These are phyloP conservation scores for Neospermospora avenae DNA, from an alignment of 2,329 filamentous ascomycete genomes.

Conservation along the genomic window DNA sequence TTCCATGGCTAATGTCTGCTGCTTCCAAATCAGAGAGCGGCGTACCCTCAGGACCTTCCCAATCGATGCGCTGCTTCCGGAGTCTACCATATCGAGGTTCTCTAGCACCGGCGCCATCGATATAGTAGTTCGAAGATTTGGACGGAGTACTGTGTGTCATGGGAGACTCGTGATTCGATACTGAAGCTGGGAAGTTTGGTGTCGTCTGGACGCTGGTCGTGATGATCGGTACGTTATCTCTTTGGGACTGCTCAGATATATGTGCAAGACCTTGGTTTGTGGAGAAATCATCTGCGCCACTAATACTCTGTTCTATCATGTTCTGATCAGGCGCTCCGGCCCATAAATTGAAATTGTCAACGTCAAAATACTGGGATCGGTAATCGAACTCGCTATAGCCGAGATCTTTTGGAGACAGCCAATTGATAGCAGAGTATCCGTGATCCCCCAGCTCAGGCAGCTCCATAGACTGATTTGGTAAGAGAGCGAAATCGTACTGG, in stretches of 20 bases:
- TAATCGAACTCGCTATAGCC: slow-evolving; percentile 1
- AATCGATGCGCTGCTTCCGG: not conserved
- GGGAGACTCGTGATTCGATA: not conserved
- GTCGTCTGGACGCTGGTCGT: not conserved
- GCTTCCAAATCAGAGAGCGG: not conserved
- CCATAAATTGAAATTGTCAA: not conserved
- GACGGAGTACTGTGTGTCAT: not conserved
- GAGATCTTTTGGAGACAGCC: not conserved
- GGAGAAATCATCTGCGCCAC: not conserved
- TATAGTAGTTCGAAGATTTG: not conserved
- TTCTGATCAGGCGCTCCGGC: not conserved
- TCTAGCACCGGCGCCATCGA: not conserved
- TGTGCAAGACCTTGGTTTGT: not conserved
- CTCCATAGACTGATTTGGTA: not conserved
- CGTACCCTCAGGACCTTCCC: not conserved
- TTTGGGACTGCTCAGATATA: not conserved
- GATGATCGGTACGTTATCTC: not conserved
- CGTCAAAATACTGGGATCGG: not conserved
- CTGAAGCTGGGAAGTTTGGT: not conserved
- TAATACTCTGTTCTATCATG: not conserved
- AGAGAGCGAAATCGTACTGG: not conserved
- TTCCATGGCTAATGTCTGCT: not conserved
- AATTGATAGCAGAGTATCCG: not conserved
- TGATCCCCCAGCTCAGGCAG: not conserved
- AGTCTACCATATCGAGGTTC: not conserved